Evolutionary conservation across 2,329 filamentous ascomycete species (phyloP), one percentile per base, ranked within the genome.

Genomic region (Diaporthe australafricana): DNA sequence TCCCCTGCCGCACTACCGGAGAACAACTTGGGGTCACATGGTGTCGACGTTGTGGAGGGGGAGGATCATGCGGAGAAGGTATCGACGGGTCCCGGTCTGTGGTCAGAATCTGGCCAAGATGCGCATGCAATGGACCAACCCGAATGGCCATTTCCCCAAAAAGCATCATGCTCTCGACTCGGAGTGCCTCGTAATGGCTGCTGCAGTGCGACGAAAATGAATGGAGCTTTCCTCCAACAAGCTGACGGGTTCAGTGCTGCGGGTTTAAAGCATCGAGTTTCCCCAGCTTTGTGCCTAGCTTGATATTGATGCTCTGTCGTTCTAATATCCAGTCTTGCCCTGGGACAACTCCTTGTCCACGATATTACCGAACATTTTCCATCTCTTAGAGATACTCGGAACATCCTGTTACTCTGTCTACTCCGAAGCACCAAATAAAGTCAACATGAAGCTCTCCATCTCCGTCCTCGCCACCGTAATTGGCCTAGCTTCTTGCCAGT

Each of bases 401-500:
- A 48, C 17, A 11, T 25, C 16, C 27, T 50, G 8, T 2, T 3
- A 7, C n/a, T 20, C 32, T 12, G 17, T 9, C 12, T 25, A 5
- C 17, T 30, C 32, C 6, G 5, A 6, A 30, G 2, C 12, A 38
- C 14, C n/a, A 12, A 27, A 22, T 14, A 40, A 5, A 20, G 32
- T 16, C 56, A 66, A 66, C 57, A 70, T 70, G 68, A 66, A 66
- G 57, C 40, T 45, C 14, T 53, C 47, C 38, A 30, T 66, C 48
- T 22, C 66, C 48, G 27, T 22, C 47, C 8, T 48, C n/a, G 35
- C 68, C 20, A 35, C 68, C 57, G 35, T 25, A 17, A 35, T 30
- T 35, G 27, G 56, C 50, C 56, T 70, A 7, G 68, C 53, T 38
- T 65, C 66, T 11, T 32, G 35, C 30, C 70, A 72, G 48, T 72